These are phyloP conservation scores for Volutella citrinella DNA, from an alignment of 2,329 filamentous ascomycete genomes.

Conservation along the genomic window DNA sequence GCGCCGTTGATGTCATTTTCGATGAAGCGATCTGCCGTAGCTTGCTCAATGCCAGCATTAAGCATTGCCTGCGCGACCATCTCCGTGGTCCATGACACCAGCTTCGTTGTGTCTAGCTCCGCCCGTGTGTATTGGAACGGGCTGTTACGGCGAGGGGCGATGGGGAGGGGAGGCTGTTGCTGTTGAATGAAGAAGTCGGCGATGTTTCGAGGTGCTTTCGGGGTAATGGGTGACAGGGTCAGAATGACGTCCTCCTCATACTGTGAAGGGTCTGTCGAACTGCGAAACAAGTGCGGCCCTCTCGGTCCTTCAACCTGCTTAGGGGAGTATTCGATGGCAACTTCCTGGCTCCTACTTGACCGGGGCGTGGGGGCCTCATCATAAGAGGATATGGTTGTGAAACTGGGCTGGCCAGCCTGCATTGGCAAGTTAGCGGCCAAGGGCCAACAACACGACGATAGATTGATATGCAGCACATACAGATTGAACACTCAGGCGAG, in stretches of 20 bases:
- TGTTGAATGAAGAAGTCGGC: conserved; percentile 24
- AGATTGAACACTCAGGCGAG: conserved; percentile 66
- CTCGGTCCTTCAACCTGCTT: conserved; percentile 75
- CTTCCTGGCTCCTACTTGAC: conserved; percentile 57
- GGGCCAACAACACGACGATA: conserved; percentile 2
- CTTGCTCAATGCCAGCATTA: conserved; percentile 73
- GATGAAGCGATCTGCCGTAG: conserved; percentile 78
- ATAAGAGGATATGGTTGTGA: conserved; percentile 83
- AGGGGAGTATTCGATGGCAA: conserved; percentile 57
- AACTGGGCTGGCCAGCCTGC: conserved; percentile 69
- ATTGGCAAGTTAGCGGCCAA: conserved; percentile 14
- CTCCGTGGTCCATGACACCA: conserved; percentile 68
- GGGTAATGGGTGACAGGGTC: conserved; percentile 71
- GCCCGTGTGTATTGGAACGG: conserved; percentile 56
- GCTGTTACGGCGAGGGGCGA: conserved; percentile 37
- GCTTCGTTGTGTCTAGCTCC: conserved; percentile 55
- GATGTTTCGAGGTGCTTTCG: conserved; percentile 51
- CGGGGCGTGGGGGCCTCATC: conserved; percentile 80
- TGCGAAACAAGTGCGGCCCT: conserved; percentile 83
- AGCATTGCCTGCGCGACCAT: conserved; percentile 87
- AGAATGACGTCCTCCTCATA: conserved; percentile 52
- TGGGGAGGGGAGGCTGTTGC: conserved; percentile 12
- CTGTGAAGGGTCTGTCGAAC: conserved; percentile 51
- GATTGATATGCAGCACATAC: conserved; percentile 46
- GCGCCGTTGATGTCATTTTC: conserved; percentile 89